Evolutionary conservation across 1,139 yeast genomes (phyloP).

Genomic region (Scheffersomyces cryptocercus): DNA sequence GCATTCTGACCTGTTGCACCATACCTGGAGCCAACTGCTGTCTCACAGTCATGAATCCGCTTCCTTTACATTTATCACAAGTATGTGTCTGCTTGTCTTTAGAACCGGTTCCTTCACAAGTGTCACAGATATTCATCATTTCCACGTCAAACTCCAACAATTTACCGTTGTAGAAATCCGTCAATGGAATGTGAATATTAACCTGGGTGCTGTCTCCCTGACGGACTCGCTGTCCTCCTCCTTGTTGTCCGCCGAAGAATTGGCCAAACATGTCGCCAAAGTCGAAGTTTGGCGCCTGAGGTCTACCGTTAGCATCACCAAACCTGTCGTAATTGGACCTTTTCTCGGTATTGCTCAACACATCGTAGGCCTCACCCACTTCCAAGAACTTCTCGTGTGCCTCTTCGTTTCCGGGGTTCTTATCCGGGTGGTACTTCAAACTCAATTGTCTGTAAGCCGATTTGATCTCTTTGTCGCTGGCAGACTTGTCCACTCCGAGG

Average conservation of each 20-base stretch:
- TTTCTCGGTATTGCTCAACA: conserved; percentile 74
- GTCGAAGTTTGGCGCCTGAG: conserved; percentile 33
- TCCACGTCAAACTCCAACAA: conserved; percentile 61
- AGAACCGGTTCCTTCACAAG: conserved; percentile 84
- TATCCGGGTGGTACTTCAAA: conserved; percentile 93
- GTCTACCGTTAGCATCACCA: conserved; percentile 77
- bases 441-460: conserved; percentile 83
- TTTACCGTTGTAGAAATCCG: conserved; percentile 71
- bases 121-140: conserved; percentile 72
- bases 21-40: conserved; percentile 88
- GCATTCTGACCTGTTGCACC: conserved; percentile 79
- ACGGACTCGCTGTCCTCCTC: conserved; percentile 33
- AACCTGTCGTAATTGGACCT: conserved; percentile 70
- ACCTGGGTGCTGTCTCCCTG: conserved; percentile 70
- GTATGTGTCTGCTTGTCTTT: conserved; percentile 67
- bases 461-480: conserved; percentile 80
- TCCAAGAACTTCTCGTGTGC: conserved; percentile 88
- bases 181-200: conserved; percentile 54
- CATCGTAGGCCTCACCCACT: conserved; percentile 92
- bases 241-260: conserved; percentile 72
- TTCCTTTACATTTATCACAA: conserved; percentile 74
- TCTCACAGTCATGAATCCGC: conserved; percentile 66
- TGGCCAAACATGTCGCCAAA: conserved; percentile 73
- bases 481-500: conserved; percentile 69
- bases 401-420: conserved; percentile 70